Evolutionary conservation across 2,329 filamentous ascomycete genomes (phyloP).

Genomic region (Thielaviopsis musarum): DNA sequence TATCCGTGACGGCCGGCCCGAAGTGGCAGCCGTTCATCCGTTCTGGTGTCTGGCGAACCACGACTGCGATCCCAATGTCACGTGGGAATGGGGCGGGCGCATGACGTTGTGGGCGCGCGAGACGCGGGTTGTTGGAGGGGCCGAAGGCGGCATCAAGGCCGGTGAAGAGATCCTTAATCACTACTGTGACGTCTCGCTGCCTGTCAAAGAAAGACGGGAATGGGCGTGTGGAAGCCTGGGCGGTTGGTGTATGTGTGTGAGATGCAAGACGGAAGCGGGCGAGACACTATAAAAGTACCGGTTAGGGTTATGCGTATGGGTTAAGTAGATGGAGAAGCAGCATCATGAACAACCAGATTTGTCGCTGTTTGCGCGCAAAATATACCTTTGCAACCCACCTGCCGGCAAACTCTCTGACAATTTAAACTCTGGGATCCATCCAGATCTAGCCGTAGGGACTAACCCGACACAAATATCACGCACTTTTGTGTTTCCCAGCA

Average conservation of each 20-base stretch:
- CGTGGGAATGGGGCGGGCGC: slow-evolving; percentile 78
- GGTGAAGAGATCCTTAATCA: slow-evolving; percentile 84
- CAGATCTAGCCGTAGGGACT: neutral
- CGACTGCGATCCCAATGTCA: slow-evolving; percentile 85
- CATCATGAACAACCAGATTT: neutral
- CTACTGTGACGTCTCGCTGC: slow-evolving; percentile 74
- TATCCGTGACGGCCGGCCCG: slow-evolving; percentile 61
- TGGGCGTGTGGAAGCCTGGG: slow-evolving; percentile 82
- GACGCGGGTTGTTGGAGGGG: slow-evolving; percentile 34
- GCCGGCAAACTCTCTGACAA: neutral
- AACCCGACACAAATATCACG: neutral
- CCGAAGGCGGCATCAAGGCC: slow-evolving; percentile 45
- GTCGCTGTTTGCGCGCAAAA: no score
- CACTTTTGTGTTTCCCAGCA: neutral
- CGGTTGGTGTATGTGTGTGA: slow-evolving; percentile 70
- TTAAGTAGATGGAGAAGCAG: neutral
- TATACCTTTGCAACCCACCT: neutral
- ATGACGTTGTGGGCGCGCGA: slow-evolving; percentile 54
- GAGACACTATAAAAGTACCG: slow-evolving; percentile 2
- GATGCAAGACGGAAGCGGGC: slow-evolving; percentile 58
- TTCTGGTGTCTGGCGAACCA: slow-evolving; percentile 96
- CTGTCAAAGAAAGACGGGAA: slow-evolving; percentile 65
- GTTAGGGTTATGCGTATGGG: neutral
- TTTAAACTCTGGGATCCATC: neutral
- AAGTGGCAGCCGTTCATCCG: slow-evolving; percentile 84